A percentile compares a stretch with the other conserved stretches of the same genome.
Conservation (phyloP, 495 filamentous ascomycete genomes). For the Lophiostoma macrostomum region DNA sequence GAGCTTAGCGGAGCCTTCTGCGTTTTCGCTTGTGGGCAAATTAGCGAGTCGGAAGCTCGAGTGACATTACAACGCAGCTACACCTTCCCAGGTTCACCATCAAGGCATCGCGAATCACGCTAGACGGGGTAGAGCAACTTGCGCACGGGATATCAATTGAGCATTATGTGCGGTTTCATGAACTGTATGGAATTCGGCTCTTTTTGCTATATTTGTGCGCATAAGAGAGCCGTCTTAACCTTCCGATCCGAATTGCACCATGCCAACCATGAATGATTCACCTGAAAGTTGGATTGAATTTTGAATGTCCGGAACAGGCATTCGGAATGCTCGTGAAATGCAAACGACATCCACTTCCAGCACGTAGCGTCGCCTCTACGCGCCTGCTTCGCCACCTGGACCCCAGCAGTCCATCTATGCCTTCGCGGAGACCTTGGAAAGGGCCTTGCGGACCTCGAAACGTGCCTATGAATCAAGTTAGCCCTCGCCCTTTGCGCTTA, state of each 20-base stretch:
- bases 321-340: slow-evolving; percentile 31
- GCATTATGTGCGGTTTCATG: slow-evolving; percentile 13
- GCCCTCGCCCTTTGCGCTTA: no score
- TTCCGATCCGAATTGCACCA: slow-evolving; percentile 32
- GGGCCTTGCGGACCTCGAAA: slow-evolving; percentile 92
- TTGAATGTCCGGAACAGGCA: slow-evolving; percentile 33
- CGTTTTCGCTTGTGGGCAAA: slow-evolving; percentile 27
- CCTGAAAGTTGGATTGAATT: slow-evolving; percentile 22
- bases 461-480: slow-evolving; percentile 54
- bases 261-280: slow-evolving; percentile 21
- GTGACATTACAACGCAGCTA: background rate
- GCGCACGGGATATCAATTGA: slow-evolving; percentile 1
- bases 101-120: background rate
- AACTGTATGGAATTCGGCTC: slow-evolving; percentile 21
- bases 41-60: slow-evolving; percentile 12
- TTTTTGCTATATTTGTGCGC: slow-evolving; percentile 26
- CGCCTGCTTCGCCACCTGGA: background rate
- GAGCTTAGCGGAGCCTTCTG: slow-evolving; percentile 21
- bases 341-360: slow-evolving; percentile 17
- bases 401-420: slow-evolving; percentile 38
- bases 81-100: background rate
- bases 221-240: slow-evolving; percentile 29
- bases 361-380: slow-evolving; percentile 3
- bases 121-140: background rate
- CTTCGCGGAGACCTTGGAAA: slow-evolving; percentile 70